Base-by-base conservation (phyloP, 441 rosid species). In the Gossypium trilobum region DNA sequence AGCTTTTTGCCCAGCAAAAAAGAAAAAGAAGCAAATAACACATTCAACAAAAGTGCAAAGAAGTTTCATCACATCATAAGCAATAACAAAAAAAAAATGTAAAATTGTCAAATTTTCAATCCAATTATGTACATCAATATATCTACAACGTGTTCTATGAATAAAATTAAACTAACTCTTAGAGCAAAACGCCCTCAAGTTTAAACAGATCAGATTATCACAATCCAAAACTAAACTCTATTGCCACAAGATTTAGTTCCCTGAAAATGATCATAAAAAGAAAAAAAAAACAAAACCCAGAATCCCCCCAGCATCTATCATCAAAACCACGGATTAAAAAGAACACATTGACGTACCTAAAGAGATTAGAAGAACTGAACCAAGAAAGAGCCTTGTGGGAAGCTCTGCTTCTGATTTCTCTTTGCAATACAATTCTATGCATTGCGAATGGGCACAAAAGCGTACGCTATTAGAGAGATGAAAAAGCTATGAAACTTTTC, bases 371-470 rank as follows among this genome's bases (percentile, higher is more conserved):
- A 9, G 82, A 73, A 72, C 14, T 14, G 55, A 82, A 70, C 80
- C 84, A 77, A 73, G 66, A 3, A 3, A 66, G 55, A 59, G 76
- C 78, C 63, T 78, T 71, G 27, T 19, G 82, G 75, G 80, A 56
- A 58, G 81, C 83, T 55, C 78, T 57, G 68, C 66, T 52, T 69
- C 85, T 73, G 56, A 78, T 22, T 70, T 60, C 80, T 59, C 74
- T 68, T 79, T 72, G 60, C 42, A 70, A 63, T 13, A 84, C 59
- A 69, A 82, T 55, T 71, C 80, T 79, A 72, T 75, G 66, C 92
- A 86, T 86, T 33, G 52, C 55, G 33, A 2, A 23, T n/a, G 39
- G 1, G 7, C 6, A n/a, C 14, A 6, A 6, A 46, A 9, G 54
- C n/a, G 0, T 52, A n/a, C 3, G 55, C 19, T 27, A 66, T 13